phyloP scores from a whole-genome alignment of 1,139 yeast genomes.

The Ogataea hybrid region DNA sequence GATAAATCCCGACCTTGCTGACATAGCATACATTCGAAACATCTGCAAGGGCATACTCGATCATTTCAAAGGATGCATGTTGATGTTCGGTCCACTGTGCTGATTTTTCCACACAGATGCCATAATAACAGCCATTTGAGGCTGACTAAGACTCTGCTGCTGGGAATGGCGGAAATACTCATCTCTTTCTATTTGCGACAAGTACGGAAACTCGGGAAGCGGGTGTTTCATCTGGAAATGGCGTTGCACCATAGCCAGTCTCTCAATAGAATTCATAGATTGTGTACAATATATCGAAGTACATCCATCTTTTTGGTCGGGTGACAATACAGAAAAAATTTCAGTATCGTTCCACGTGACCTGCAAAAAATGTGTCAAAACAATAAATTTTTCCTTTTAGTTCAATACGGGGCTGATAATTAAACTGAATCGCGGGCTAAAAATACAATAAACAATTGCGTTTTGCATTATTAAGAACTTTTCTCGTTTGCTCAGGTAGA shows the following conservation, averaged over 20 bases:
- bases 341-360: neutral
- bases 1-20: conserved; percentile 12
- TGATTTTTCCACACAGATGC: conserved; percentile 1
- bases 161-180: conserved; percentile 20
- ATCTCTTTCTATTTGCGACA: conserved; percentile 17
- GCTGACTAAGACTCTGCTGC: conserved; percentile 16
- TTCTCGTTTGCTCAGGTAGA: neutral
- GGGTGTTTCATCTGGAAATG: conserved; percentile 16
- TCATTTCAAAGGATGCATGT: conserved; percentile 22
- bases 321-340: neutral
- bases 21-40: conserved; percentile 9
- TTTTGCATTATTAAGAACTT: neutral
- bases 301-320: neutral
- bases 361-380: neutral
- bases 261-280: conserved; percentile 10
- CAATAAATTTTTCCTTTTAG: neutral
- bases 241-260: conserved; percentile 20
- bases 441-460: neutral
- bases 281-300: neutral
- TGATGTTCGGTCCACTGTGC: conserved; percentile 27
- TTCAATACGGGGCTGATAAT: neutral
- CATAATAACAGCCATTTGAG: conserved; percentile 1
- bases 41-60: conserved; percentile 18
- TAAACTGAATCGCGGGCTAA: neutral
- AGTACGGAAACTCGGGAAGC: conserved; percentile 21